Evolutionary conservation across 2,329 filamentous ascomycete species (phyloP).

Genomic region (Periconia sp.): DNA sequence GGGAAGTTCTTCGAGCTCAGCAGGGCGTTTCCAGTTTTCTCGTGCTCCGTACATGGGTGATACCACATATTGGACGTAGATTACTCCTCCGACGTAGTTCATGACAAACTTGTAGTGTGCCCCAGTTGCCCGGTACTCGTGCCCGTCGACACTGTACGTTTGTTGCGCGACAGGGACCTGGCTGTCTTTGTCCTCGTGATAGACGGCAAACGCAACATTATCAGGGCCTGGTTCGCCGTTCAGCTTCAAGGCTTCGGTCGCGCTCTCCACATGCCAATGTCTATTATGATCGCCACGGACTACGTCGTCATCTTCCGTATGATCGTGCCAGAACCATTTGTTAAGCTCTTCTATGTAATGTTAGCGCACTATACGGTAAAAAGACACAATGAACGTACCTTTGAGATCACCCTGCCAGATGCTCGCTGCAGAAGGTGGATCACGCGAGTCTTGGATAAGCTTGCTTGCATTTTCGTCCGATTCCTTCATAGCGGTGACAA

Average conservation of each 20-base stretch:
- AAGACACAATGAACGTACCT: not conserved
- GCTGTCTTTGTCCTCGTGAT: conserved; percentile 17
- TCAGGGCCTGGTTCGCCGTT: conserved; percentile 15
- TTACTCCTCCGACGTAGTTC: conserved; percentile 2
- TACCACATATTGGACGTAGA: conserved; percentile 3
- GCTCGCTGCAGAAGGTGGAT: conserved; percentile 17
- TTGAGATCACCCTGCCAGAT: conserved; percentile 16
- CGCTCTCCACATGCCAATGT: conserved; percentile 12
- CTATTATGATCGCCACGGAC: conserved; percentile 1
- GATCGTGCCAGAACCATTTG: conserved; percentile 18
- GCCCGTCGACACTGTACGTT: conserved; percentile 16
- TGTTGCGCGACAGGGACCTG: conserved; percentile 13
- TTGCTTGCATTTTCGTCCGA: conserved; percentile 16
- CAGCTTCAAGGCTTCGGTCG: conserved; percentile 10
- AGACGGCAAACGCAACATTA: conserved; percentile 13
- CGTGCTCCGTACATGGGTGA: not conserved
- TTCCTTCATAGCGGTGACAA: conserved; percentile 13
- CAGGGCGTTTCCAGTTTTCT: not conserved
- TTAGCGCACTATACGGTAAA: not conserved
- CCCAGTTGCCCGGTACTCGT: conserved; percentile 13
- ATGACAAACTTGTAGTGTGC: conserved; percentile 10
- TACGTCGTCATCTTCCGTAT: not conserved
- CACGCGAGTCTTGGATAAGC: conserved; percentile 12
- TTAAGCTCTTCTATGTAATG: conserved; percentile 4
- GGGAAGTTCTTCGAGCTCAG: conserved; percentile 12